Conservation (phyloP, 139 green algal genomes). For the Ostreobium quekettii region DNA sequence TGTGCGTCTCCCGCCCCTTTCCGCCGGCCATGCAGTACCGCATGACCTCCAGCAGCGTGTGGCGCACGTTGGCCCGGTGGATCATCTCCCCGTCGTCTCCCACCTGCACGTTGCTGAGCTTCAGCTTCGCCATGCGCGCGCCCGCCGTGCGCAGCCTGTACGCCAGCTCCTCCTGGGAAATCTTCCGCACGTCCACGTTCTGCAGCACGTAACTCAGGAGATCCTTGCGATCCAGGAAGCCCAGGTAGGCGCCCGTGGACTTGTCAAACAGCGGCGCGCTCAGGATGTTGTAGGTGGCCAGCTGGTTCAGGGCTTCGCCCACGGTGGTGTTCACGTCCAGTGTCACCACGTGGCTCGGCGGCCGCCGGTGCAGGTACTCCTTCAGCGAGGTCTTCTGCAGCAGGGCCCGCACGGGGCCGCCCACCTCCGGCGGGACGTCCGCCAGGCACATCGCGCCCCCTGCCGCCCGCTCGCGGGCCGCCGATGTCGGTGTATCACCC, state of each 20-base stretch:
- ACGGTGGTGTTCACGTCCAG: slow-evolving; percentile 16
- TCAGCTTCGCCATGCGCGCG: slow-evolving; percentile 17
- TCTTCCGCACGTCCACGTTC: slow-evolving; percentile 19
- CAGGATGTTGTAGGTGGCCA: slow-evolving; percentile 19
- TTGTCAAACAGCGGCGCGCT: slow-evolving; percentile 24
- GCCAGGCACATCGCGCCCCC: too few relatives aligned
- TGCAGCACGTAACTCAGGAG: slow-evolving; percentile 22
- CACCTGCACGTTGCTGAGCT: slow-evolving; percentile 13
- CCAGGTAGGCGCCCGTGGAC: slow-evolving; percentile 10
- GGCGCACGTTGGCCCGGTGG: slow-evolving; percentile 23
- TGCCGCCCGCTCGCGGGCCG: too few relatives aligned
- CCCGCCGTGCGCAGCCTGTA: slow-evolving; percentile 24
- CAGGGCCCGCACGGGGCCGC: too few relatives aligned
- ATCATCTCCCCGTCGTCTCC: slow-evolving; percentile 31
- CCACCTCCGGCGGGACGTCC: too few relatives aligned
- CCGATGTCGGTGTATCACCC: too few relatives aligned
- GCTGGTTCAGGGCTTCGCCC: slow-evolving; percentile 15
- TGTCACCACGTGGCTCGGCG: slow-evolving; percentile 23
- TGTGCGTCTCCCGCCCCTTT: slow-evolving; percentile 10
- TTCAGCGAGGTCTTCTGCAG: too few relatives aligned
- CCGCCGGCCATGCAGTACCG: slow-evolving; percentile 19
- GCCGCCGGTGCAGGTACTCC: slow-evolving; percentile 10
- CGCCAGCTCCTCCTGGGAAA: slow-evolving; percentile 21
- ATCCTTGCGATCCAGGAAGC: slow-evolving; percentile 26
- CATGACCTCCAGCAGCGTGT: slow-evolving; percentile 29